These are phyloP conservation scores for Nevesoporus exiguus DNA, from an alignment of 768 basidiomycete species.

Conservation along the genomic window DNA sequence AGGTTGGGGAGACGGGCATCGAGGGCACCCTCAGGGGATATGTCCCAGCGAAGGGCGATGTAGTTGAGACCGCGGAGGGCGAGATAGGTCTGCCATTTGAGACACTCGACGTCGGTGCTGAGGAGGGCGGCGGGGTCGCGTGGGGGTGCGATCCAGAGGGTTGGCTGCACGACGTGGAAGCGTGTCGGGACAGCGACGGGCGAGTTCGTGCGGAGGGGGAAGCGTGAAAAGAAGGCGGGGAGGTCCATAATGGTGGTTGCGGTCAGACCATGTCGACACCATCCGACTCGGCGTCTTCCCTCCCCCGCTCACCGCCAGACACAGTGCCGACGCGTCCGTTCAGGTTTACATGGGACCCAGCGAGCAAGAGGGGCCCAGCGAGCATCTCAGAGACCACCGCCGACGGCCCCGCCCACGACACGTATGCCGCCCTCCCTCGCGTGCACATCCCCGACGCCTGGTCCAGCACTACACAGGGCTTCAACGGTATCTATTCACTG, in stretches of 20 bases:
- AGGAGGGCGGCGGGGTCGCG: conserved; percentile 35
- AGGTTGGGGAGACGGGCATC: conserved; percentile 69
- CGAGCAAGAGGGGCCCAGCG: conserved; percentile 58
- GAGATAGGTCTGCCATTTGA: conserved; percentile 88
- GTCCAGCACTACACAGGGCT: conserved; percentile 82
- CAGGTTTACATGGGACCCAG: conserved; percentile 73
- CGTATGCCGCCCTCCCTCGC: conserved; percentile 43
- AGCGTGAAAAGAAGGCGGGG: conserved; percentile 47
- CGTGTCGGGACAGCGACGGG: conserved; percentile 32
- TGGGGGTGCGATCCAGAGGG: conserved; percentile 68
- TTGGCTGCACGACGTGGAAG: conserved; percentile 33
- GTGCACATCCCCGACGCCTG: conserved; percentile 52
- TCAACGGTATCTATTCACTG: conserved; percentile 62
- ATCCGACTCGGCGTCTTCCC: conserved; percentile 59
- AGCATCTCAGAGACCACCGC: conserved; percentile 76
- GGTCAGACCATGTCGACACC: conserved; percentile 41
- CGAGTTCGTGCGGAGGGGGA: conserved; percentile 57
- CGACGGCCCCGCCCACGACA: conserved; percentile 56
- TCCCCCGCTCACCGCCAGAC: conserved; percentile 41
- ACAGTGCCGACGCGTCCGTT: conserved; percentile 51
- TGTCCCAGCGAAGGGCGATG: conserved; percentile 62
- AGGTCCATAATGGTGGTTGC: conserved; percentile 36
- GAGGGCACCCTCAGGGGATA: conserved; percentile 65
- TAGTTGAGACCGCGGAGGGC: conserved; percentile 48
- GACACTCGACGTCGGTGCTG: conserved; percentile 78